These are phyloP conservation scores for Trapa incisa DNA, from an alignment of 345 rosid genomes.

Conservation along the genomic window DNA sequence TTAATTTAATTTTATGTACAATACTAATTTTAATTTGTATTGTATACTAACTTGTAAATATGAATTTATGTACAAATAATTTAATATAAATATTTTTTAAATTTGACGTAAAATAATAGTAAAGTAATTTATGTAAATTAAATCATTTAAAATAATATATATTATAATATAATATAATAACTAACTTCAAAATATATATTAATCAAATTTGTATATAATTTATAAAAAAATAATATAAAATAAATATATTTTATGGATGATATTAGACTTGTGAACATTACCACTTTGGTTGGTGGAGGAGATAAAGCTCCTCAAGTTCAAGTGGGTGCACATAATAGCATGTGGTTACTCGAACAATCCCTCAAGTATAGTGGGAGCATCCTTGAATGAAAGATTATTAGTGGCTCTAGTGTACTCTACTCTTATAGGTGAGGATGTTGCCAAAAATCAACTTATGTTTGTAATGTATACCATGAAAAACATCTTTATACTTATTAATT, in stretches of 20 bases:
- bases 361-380: constrained; percentile 54
- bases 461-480: constrained; percentile 39
- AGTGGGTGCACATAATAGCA: constrained; percentile 65
- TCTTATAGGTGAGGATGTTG: constrained; percentile 30
- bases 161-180: no score
- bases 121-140: no score
- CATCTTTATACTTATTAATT: no score
- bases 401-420: constrained; percentile 46
- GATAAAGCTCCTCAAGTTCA: constrained; percentile 45
- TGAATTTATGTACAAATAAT: no score
- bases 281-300: constrained; percentile 52
- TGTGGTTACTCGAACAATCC: constrained; percentile 44
- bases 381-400: constrained; percentile 61
- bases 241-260: no score
- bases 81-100: no score
- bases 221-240: constrained; percentile 47
- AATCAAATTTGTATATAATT: constrained; percentile 48
- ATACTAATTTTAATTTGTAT: no score
- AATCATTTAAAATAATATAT: no score
- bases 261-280: constrained; percentile 32
- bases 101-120: no score
- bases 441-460: constrained; percentile 39
- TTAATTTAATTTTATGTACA: no score
- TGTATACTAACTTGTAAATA: no score
- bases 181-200: no score